These are phyloP conservation scores for Rubus idaeus DNA, from an alignment of 306 rosid species.

Conservation along the genomic window DNA sequence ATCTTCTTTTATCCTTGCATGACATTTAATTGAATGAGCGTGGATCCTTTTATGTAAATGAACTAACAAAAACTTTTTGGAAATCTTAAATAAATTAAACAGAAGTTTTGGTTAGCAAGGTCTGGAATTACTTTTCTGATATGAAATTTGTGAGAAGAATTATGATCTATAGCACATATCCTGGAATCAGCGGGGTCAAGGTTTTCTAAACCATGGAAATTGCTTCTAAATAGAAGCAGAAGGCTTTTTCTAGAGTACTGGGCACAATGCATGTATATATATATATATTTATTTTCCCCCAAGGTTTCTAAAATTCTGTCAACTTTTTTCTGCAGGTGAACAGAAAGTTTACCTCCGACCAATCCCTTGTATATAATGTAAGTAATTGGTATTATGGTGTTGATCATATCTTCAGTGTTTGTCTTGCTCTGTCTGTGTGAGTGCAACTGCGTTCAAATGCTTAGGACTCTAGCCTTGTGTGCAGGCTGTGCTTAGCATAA, in stretches of 20 bases:
- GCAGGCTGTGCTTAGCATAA: background rate
- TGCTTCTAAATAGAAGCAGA: no score
- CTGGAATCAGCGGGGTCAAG: no score
- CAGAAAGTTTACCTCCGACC: constrained; percentile 83
- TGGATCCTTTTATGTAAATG: background rate
- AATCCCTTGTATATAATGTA: constrained; percentile 69
- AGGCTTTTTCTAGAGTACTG: no score
- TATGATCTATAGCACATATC: no score
- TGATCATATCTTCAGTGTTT: background rate
- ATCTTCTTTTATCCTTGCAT: background rate
- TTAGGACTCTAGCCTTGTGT: background rate
- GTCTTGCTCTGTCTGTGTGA: background rate
- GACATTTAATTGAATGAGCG: background rate
- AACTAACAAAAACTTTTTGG: background rate
- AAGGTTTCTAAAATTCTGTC: constrained; percentile 11
- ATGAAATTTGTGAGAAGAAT: no score
- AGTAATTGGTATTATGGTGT: constrained; percentile 27
- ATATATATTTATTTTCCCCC: background rate
- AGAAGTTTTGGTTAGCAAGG: no score
- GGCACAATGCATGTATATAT: no score
- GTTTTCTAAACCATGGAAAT: no score
- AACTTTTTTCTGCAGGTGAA: constrained; percentile 59
- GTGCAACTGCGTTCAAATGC: background rate
- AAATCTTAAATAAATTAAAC: no score
- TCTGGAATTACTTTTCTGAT: no score